These are phyloP conservation scores for Mycena haematopus DNA, from an alignment of 768 basidiomycete species.

Conservation along the genomic window DNA sequence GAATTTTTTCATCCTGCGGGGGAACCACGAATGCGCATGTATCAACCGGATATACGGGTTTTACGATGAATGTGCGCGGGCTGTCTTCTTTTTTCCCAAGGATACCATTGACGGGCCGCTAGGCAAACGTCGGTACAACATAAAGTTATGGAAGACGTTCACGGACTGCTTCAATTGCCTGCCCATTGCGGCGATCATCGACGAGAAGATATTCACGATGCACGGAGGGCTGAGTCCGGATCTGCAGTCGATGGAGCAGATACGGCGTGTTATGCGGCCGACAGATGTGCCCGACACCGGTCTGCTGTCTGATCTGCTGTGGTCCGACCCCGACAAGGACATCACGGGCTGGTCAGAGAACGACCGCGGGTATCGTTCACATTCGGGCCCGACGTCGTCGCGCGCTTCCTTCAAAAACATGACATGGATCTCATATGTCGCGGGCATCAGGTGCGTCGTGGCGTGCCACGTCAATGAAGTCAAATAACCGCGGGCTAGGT, in stretches of 20 bases:
- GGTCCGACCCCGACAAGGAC: slow-evolving; percentile 99
- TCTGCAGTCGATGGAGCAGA: slow-evolving; percentile 99
- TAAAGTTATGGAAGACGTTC: slow-evolving; percentile 99
- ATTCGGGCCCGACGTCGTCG: slow-evolving; percentile 97
- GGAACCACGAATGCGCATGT: slow-evolving; percentile 99
- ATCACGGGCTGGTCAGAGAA: slow-evolving; percentile 99
- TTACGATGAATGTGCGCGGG: slow-evolving; percentile 94
- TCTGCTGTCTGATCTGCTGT: slow-evolving; percentile 92
- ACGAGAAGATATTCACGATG: slow-evolving; percentile 99
- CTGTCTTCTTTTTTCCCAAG: slow-evolving; percentile 6
- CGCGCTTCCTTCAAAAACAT: slow-evolving; percentile 98
- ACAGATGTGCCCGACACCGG: slow-evolving; percentile 99
- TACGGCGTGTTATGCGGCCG: slow-evolving; percentile 97
- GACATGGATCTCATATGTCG: slow-evolving; percentile 99
- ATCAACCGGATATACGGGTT: slow-evolving; percentile 99
- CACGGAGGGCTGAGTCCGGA: slow-evolving; percentile 97
- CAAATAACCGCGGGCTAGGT: slow-evolving; percentile 55
- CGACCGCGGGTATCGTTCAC: slow-evolving; percentile 98
- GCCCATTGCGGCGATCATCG: slow-evolving; percentile 98
- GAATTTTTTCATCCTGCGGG: slow-evolving; percentile 99
- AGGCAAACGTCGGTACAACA: slow-evolving; percentile 99
- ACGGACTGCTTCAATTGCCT: slow-evolving; percentile 99
- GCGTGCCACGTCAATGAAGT: no score
- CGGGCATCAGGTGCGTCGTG: slow-evolving; percentile 87
- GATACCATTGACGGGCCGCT: slow-evolving; percentile 24